phyloP scores from a whole-genome alignment of 768 basidiomycete species.

The Termitomyces heimii region DNA sequence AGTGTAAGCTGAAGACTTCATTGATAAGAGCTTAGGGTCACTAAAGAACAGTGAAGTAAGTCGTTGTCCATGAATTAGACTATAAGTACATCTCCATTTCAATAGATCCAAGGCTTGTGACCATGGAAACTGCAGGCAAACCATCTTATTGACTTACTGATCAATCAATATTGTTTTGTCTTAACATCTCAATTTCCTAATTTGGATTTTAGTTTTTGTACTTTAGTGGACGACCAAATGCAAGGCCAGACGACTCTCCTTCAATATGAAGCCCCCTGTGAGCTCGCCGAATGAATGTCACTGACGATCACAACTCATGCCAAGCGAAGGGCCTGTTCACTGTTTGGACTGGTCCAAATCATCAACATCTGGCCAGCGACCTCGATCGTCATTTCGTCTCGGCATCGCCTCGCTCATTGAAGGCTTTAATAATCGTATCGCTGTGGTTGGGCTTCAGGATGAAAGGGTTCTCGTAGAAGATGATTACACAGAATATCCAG shows the following conservation, averaged over 20 bases:
- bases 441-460: constrained; percentile 73
- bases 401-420: constrained; percentile 84
- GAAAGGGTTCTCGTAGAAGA: constrained; percentile 86
- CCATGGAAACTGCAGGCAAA: no score
- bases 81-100: no score
- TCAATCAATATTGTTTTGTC: background rate
- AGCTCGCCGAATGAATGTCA: constrained; percentile 23
- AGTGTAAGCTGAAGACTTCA: no score
- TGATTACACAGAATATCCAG: constrained; percentile 75
- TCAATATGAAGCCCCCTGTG: constrained; percentile 84
- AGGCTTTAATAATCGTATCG: constrained; percentile 78
- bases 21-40: no score
- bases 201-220: background rate
- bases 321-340: constrained; percentile 70
- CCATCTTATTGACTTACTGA: no score
- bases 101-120: no score
- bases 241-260: constrained; percentile 60
- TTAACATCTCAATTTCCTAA: constrained; percentile 1
- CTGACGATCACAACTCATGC: constrained; percentile 4
- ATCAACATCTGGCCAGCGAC: constrained; percentile 67
- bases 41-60: no score
- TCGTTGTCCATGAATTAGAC: no score
- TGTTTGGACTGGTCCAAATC: constrained; percentile 88
- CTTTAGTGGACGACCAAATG: constrained; percentile 30
- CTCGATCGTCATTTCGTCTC: constrained; percentile 75